phyloP scores from a whole-genome alignment of 768 basidiomycete species.

The Postia placenta region DNA sequence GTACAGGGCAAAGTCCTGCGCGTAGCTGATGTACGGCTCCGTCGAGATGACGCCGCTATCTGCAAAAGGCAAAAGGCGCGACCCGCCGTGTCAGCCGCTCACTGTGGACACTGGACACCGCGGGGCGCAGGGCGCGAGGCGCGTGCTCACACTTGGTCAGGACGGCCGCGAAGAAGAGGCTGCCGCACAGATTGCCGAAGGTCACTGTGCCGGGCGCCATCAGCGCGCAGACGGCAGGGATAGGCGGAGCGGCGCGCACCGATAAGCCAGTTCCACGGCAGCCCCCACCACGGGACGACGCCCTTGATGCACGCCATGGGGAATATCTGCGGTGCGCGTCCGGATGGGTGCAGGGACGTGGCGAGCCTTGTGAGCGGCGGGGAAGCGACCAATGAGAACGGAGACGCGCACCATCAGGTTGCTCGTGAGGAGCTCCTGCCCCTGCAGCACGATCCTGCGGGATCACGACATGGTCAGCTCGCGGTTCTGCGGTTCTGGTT shows the following conservation, averaged over 20 bases:
- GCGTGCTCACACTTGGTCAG: conserved; percentile 61
- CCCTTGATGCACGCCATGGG: conserved; percentile 63
- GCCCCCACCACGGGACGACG: conserved; percentile 63
- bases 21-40: conserved; percentile 51
- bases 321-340: conserved; percentile 55
- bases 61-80: not conserved
- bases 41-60: conserved; percentile 55
- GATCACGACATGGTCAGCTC: not conserved
- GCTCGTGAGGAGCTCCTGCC: conserved; percentile 65
- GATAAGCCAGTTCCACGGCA: conserved; percentile 63
- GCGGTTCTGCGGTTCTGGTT: no score
- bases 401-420: conserved; percentile 57
- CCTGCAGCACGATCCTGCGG: conserved; percentile 64
- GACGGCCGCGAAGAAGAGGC: conserved; percentile 63
- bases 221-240: not conserved
- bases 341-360: no score
- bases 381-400: not conserved
- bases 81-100: not conserved
- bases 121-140: no score
- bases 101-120: no score
- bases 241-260: conserved; percentile 33
- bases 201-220: conserved; percentile 36
- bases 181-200: conserved; percentile 65
- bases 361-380: not conserved
- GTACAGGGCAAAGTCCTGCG: conserved; percentile 52